These are phyloP conservation scores for Exserohilum rostratum DNA, from an alignment of 2,329 filamentous ascomycete species.

Conservation along the genomic window DNA sequence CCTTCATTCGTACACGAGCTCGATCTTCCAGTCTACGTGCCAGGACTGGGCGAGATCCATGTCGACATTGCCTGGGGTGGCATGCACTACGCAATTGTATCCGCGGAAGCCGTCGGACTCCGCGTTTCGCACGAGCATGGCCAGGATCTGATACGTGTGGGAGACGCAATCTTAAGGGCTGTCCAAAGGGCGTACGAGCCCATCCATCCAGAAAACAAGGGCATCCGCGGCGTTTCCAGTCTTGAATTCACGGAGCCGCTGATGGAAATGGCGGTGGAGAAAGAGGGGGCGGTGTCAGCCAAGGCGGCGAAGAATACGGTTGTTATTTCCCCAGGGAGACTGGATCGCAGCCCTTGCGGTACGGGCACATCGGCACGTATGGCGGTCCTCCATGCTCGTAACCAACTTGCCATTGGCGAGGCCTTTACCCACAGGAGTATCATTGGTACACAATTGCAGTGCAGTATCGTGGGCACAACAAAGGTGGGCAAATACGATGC, in stretches of 20 bases:
- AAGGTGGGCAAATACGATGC: conserved; percentile 51
- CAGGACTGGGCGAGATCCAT: conserved; percentile 48
- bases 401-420: conserved; percentile 47
- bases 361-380: conserved; percentile 55
- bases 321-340: conserved; percentile 54
- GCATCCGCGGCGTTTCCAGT: conserved; percentile 51
- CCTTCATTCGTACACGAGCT: conserved; percentile 52
- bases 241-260: conserved; percentile 50
- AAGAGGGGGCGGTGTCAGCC: background rate
- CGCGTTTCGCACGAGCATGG: conserved; percentile 43
- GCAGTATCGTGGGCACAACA: conserved; percentile 47
- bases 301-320: conserved; percentile 43
- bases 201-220: conserved; percentile 53
- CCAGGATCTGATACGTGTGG: conserved; percentile 50
- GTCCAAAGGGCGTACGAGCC: conserved; percentile 47
- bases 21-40: conserved; percentile 50
- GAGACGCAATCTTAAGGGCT: conserved; percentile 52
- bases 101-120: conserved; percentile 48
- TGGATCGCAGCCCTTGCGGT: conserved; percentile 56
- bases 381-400: conserved; percentile 53
- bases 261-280: conserved; percentile 2
- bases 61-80: conserved; percentile 57
- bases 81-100: conserved; percentile 54
- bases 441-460: conserved; percentile 52
- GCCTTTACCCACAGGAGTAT: conserved; percentile 51